Conservation (phyloP, 805 yeast species). For the Monosporozyma unispora region DNA sequence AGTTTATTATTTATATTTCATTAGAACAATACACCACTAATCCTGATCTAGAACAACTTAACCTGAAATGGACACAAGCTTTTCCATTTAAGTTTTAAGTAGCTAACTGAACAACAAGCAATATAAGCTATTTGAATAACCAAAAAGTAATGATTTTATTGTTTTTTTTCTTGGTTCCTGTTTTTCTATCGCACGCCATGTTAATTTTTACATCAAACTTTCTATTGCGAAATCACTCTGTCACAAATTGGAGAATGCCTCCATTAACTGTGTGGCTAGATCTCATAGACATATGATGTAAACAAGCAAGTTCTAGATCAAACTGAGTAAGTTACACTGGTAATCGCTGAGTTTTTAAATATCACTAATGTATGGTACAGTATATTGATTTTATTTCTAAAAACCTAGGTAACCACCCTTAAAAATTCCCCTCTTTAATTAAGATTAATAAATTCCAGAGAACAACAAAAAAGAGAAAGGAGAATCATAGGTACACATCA, state of each 20-base stretch:
- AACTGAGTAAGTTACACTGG: neutral
- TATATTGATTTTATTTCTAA: neutral
- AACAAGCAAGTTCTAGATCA: neutral
- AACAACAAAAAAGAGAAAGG: neutral
- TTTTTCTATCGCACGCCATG: neutral
- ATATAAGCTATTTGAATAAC: no score
- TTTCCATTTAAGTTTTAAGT: neutral
- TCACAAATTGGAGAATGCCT: neutral
- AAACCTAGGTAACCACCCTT: neutral
- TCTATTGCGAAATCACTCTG: neutral
- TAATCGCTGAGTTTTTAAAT: neutral
- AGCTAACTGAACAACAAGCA: no score
- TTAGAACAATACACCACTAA: no score
- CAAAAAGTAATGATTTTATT: neutral
- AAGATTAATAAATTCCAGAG: neutral
- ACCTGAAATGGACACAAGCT: neutral
- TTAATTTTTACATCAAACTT: neutral
- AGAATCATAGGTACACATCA: no score
- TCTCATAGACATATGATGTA: neutral
- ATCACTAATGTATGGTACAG: neutral
- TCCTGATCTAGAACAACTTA: neutral
- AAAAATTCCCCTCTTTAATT: neutral
- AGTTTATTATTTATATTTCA: no score
- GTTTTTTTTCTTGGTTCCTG: neutral
- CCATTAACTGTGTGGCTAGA: neutral